Evolutionary conservation across 2,329 filamentous ascomycete genomes (phyloP).

Genomic region (Diaporthe eres): DNA sequence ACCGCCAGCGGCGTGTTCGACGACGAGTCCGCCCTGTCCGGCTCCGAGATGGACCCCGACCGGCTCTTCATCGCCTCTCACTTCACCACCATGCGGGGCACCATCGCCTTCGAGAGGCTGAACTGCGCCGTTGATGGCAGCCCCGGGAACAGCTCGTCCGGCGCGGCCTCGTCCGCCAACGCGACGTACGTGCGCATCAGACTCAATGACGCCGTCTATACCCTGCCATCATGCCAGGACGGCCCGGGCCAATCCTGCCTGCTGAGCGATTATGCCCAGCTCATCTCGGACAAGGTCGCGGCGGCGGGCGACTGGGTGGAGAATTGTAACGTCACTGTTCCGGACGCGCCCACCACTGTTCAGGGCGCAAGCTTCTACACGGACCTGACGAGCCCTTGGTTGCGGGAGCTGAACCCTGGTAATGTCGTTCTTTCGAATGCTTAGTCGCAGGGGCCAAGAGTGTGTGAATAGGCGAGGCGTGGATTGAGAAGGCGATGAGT

Average conservation of each 20-base stretch:
- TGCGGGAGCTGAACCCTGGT: constrained; percentile 46
- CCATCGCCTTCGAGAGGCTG: constrained; percentile 74
- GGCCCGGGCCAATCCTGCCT: constrained; percentile 70
- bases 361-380: constrained; percentile 66
- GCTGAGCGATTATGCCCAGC: constrained; percentile 59
- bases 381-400: constrained; percentile 56
- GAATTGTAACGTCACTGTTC: constrained; percentile 61
- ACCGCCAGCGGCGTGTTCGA: constrained; percentile 74
- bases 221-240: constrained; percentile 66
- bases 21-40: constrained; percentile 63
- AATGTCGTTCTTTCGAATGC: constrained; percentile 25
- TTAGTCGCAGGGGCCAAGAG: constrained; percentile 36
- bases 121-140: constrained; percentile 57
- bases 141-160: constrained; percentile 23
- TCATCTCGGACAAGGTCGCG: constrained; percentile 61
- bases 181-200: constrained; percentile 68
- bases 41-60: constrained; percentile 59
- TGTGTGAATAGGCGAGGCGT: background rate
- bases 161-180: constrained; percentile 44
- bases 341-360: constrained; percentile 56
- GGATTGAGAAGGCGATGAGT: background rate
- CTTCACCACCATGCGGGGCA: constrained; percentile 75
- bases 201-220: constrained; percentile 75
- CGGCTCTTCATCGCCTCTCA: constrained; percentile 69
- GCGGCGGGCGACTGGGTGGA: constrained; percentile 64